A percentile compares a stretch with the other conserved stretches of the same genome.
phyloP scores from a whole-genome alignment of 2,329 filamentous ascomycete genomes.

The Aspergillus melleus region DNA sequence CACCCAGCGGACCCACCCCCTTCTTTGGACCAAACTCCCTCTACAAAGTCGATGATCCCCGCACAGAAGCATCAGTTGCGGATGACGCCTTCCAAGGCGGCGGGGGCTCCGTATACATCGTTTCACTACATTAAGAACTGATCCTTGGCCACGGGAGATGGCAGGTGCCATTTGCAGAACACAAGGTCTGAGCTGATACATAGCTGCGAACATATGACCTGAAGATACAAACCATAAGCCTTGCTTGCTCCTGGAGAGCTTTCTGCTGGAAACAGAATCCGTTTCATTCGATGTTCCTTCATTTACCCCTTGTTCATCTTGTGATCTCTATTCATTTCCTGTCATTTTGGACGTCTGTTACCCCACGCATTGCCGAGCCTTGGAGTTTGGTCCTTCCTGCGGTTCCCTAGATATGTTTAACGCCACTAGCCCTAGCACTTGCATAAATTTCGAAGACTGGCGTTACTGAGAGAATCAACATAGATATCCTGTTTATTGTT shows the following conservation, averaged over 20 bases:
- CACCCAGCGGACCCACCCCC: not conserved
- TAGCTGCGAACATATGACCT: not conserved
- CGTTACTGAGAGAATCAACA: not conserved
- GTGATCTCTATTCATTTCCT: not conserved
- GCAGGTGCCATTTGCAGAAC: not conserved
- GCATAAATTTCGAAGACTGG: not conserved
- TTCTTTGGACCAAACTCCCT: constrained; percentile 1
- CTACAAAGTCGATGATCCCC: constrained; percentile 13
- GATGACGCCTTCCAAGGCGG: constrained; percentile 16
- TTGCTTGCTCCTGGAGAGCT: not conserved
- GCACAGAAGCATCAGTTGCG: constrained; percentile 10
- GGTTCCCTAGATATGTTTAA: not conserved
- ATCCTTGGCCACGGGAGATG: not conserved
- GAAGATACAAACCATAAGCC: not conserved
- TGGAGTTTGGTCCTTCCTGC: not conserved
- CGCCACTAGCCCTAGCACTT: not conserved
- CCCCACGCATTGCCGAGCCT: not conserved
- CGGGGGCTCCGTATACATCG: not conserved
- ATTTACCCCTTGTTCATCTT: not conserved
- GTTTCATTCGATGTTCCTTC: not conserved
- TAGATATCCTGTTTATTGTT: not conserved
- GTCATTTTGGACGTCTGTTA: not conserved
- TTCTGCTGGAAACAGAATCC: not conserved
- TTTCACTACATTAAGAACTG: not conserved
- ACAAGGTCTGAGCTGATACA: not conserved